These are phyloP conservation scores for Dryadomyces quercus-mongolicae DNA, from an alignment of 2,329 filamentous ascomycete genomes.

Conservation along the genomic window DNA sequence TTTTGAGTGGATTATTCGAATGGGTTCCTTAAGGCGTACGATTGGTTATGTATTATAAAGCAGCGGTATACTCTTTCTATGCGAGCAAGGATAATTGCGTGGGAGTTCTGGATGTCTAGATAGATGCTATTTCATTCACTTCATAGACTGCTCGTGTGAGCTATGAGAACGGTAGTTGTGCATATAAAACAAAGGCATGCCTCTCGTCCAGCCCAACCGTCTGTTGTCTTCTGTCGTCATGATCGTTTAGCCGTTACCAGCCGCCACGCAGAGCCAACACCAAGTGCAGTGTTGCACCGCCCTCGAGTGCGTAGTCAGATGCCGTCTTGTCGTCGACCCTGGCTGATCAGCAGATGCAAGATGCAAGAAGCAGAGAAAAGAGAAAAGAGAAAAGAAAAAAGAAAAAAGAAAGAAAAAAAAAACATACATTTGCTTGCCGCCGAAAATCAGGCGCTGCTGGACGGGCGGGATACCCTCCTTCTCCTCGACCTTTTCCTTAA, in stretches of 20 bases:
- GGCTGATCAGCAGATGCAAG: background rate
- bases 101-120: too few relatives aligned
- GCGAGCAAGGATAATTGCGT: too few relatives aligned
- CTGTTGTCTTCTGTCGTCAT: background rate
- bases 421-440: conserved; percentile 91
- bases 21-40: background rate
- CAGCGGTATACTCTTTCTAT: too few relatives aligned
- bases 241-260: background rate
- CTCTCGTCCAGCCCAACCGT: background rate
- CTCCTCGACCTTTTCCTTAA: conserved; percentile 98
- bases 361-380: too few relatives aligned
- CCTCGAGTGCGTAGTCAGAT: conserved; percentile 77
- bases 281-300: conserved; percentile 86
- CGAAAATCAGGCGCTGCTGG: conserved; percentile 91
- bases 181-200: too few relatives aligned
- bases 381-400: background rate
- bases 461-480: conserved; percentile 97
- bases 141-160: too few relatives aligned
- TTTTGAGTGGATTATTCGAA: background rate
- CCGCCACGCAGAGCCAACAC: conserved; percentile 85
- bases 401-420: background rate
- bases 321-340: conserved; percentile 96
- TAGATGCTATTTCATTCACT: too few relatives aligned
- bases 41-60: too few relatives aligned
- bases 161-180: too few relatives aligned